phyloP scores from a whole-genome alignment of 164 flowering plant genomes.

The Aristolochia fimbriata region DNA sequence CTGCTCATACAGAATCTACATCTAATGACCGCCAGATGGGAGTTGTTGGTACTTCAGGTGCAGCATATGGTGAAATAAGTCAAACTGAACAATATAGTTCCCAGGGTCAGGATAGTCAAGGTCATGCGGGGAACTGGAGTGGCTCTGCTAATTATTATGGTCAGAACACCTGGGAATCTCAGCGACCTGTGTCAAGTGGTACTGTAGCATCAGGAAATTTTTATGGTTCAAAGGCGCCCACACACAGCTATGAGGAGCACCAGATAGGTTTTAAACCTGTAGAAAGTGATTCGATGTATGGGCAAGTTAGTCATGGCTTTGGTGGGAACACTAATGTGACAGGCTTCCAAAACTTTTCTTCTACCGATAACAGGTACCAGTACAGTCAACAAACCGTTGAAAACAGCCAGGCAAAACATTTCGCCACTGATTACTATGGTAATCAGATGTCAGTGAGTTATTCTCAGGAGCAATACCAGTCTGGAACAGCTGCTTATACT shows the following conservation, averaged over 20 bases:
- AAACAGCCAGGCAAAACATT: constrained; percentile 29
- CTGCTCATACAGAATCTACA: constrained; percentile 26
- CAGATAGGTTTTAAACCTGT: constrained; percentile 23
- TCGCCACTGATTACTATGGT: constrained; percentile 32
- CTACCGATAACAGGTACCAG: constrained; percentile 26
- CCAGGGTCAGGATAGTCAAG: not conserved
- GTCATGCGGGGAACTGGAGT: constrained; percentile 23
- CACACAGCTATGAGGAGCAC: constrained; percentile 21
- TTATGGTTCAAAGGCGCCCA: constrained; percentile 17
- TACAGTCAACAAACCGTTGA: constrained; percentile 22
- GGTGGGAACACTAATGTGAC: constrained; percentile 16
- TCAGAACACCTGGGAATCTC: constrained; percentile 37
- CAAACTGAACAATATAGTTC: not conserved
- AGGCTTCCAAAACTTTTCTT: constrained; percentile 28
- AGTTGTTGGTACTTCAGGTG: constrained; percentile 21
- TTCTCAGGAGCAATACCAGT: constrained; percentile 35
- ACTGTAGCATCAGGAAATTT: constrained; percentile 18
- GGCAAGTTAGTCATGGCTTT: constrained; percentile 20
- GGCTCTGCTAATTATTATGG: constrained; percentile 22
- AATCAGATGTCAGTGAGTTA: constrained; percentile 26
- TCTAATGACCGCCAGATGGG: constrained; percentile 29
- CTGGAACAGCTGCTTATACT: constrained; percentile 10
- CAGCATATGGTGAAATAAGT: constrained; percentile 14
- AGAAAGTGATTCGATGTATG: constrained; percentile 24
- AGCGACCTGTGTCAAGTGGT: constrained; percentile 12